A percentile compares a stretch with the other conserved stretches of the same genome.
phyloP scores from a whole-genome alignment of 192 early-diverging fungal species.

The Backusella morwellensis region DNA sequence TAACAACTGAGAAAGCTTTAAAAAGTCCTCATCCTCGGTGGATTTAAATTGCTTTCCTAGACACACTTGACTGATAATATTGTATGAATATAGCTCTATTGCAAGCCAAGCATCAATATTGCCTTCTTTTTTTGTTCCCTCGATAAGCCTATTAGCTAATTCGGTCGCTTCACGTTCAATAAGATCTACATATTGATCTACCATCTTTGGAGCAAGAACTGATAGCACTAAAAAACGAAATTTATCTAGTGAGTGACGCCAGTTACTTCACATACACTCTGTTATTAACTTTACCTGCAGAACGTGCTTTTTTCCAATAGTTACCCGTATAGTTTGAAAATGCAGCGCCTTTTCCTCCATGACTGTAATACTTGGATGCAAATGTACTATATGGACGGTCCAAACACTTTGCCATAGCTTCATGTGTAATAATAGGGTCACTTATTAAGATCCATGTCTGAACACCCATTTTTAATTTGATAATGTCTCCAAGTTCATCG shows the following conservation, averaged over 20 bases:
- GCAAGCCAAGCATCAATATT: not conserved
- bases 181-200: not conserved
- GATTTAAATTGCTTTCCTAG: not conserved
- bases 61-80: not conserved
- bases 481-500: conserved; percentile 1
- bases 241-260: not conserved
- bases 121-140: not conserved
- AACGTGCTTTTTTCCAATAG: not conserved
- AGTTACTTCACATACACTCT: not conserved
- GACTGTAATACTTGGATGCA: not conserved
- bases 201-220: not conserved
- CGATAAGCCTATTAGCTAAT: not conserved
- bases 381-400: not conserved
- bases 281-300: not conserved
- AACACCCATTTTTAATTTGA: not conserved
- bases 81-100: not conserved
- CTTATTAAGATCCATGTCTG: not conserved
- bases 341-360: not conserved
- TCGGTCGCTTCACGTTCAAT: not conserved
- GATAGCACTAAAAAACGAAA: not conserved
- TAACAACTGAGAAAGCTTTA: not conserved
- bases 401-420: not conserved
- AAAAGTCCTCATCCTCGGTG: not conserved
- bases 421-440: not conserved
- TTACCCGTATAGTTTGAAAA: not conserved